Percentiles rank a stretch among this genome's conserved stretches.
phyloP scores from a whole-genome alignment of 169 alveolate genomes.

The Plasmodium relictum region DNA sequence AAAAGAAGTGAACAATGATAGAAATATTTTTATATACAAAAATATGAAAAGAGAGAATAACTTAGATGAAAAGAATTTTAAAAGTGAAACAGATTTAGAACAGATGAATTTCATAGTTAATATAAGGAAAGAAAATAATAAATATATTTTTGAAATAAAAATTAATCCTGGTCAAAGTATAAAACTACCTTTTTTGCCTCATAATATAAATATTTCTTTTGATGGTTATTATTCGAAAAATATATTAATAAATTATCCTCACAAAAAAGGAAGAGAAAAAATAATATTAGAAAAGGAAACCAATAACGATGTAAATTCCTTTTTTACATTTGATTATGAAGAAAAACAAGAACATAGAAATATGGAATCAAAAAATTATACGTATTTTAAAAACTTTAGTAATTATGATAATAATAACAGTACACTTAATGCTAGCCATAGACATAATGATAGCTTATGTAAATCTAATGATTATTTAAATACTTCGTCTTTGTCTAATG shows the following conservation, averaged over 20 bases:
- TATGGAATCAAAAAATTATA: neutral
- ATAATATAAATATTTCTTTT: conserved; percentile 40
- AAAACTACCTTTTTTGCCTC: conserved; percentile 52
- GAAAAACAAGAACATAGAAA: neutral
- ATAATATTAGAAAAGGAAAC: conserved; percentile 45
- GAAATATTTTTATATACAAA: conserved; percentile 64
- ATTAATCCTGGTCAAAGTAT: conserved; percentile 76
- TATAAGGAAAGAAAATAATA: conserved; percentile 43
- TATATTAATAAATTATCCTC: conserved; percentile 66
- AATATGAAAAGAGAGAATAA: conserved; percentile 36
- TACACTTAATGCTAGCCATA: neutral
- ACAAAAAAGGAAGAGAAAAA: conserved; percentile 76
- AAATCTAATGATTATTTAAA: neutral
- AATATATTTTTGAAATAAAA: conserved; percentile 40
- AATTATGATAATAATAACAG: neutral
- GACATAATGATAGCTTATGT: neutral
- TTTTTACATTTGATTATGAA: conserved; percentile 51
- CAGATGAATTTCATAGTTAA: conserved; percentile 38
- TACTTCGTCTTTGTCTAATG: neutral
- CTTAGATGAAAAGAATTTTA: conserved; percentile 10
- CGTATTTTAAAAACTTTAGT: conserved; percentile 1
- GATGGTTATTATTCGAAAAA: conserved; percentile 62
- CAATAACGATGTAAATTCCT: conserved; percentile 14
- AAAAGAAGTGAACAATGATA: conserved; percentile 23
- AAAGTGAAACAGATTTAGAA: conserved; percentile 18